Evolutionary conservation across 768 basidiomycete genomes (phyloP).

Genomic region (Mycena crocata): DNA sequence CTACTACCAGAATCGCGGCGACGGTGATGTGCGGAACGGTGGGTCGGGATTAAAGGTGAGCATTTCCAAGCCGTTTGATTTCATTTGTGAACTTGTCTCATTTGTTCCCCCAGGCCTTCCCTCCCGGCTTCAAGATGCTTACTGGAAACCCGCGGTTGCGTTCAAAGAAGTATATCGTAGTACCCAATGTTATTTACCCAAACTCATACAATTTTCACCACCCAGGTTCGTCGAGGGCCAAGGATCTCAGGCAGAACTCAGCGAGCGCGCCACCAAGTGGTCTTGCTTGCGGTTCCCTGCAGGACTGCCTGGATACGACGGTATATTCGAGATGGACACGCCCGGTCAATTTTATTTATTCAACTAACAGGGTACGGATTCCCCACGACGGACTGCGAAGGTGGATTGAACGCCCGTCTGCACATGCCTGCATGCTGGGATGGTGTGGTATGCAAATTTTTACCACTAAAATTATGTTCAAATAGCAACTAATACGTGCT

Average conservation of each 20-base stretch:
- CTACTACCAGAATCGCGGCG: constrained; percentile 57
- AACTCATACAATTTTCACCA: too few relatives aligned
- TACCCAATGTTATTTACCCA: too few relatives aligned
- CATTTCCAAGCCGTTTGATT: not conserved
- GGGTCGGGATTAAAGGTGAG: constrained; percentile 47
- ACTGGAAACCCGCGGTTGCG: constrained; percentile 66
- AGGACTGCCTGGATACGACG: constrained; percentile 43
- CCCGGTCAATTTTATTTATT: constrained; percentile 16
- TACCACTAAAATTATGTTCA: not conserved
- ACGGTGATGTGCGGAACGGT: constrained; percentile 51
- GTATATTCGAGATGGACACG: constrained; percentile 35
- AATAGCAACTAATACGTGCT: constrained; percentile 52
- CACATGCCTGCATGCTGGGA: too few relatives aligned
- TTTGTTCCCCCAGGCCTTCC: constrained; percentile 47
- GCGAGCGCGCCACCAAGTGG: constrained; percentile 53
- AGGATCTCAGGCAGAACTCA: constrained; percentile 53
- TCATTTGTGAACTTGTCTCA: not conserved
- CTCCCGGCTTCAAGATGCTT: constrained; percentile 56
- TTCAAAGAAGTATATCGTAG: constrained; percentile 83
- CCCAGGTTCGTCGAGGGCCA: too few relatives aligned
- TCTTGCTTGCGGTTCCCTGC: constrained; percentile 53
- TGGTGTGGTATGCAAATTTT: constrained; percentile 41
- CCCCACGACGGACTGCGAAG: constrained; percentile 56
- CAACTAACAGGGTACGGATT: constrained; percentile 47
- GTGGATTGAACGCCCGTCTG: constrained; percentile 51